A percentile compares a stretch with the other conserved stretches of the same genome.
Evolutionary conservation across 1,284 basidiomycete genomes (phyloP).

Genomic region (Rhizoctonia solani): DNA sequence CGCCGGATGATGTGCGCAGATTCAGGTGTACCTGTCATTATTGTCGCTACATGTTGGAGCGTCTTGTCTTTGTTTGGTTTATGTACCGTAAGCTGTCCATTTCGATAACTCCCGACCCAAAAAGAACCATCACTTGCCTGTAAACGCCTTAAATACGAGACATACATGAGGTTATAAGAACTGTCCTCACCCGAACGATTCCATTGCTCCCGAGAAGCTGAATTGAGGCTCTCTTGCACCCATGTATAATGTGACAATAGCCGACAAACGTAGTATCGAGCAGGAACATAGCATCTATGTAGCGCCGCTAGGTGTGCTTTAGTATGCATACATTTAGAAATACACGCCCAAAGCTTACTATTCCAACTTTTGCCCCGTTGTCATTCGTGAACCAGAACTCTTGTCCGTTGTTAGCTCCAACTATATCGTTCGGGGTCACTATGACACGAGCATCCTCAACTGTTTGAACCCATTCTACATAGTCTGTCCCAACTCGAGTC

Average conservation of each 20-base stretch:
- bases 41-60: slow-evolving; percentile 55
- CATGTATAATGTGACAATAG: slow-evolving; percentile 60
- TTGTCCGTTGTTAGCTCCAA: slow-evolving; percentile 62
- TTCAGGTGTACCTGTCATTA: slow-evolving; percentile 49
- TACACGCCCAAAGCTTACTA: slow-evolving; percentile 49
- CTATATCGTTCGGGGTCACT: slow-evolving; percentile 69
- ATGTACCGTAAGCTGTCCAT: slow-evolving; percentile 56
- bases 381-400: slow-evolving; percentile 72
- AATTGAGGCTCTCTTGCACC: slow-evolving; percentile 59
- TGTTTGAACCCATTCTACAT: slow-evolving; percentile 61
- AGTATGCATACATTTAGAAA: not conserved
- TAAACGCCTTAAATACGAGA: slow-evolving; percentile 35
- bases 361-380: slow-evolving; percentile 56
- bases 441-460: slow-evolving; percentile 58
- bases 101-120: slow-evolving; percentile 54
- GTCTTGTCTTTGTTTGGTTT: slow-evolving; percentile 60
- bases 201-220: slow-evolving; percentile 59
- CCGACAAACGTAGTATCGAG: slow-evolving; percentile 52
- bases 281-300: slow-evolving; percentile 40
- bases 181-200: slow-evolving; percentile 50
- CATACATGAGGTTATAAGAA: not conserved
- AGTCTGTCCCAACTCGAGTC: slow-evolving; percentile 52
- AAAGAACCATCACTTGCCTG: slow-evolving; percentile 54
- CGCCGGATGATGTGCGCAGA: not conserved
- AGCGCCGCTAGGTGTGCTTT: slow-evolving; percentile 41